Conservation (phyloP, 257 asterid species). For the Ocimum tenuiflorum region DNA sequence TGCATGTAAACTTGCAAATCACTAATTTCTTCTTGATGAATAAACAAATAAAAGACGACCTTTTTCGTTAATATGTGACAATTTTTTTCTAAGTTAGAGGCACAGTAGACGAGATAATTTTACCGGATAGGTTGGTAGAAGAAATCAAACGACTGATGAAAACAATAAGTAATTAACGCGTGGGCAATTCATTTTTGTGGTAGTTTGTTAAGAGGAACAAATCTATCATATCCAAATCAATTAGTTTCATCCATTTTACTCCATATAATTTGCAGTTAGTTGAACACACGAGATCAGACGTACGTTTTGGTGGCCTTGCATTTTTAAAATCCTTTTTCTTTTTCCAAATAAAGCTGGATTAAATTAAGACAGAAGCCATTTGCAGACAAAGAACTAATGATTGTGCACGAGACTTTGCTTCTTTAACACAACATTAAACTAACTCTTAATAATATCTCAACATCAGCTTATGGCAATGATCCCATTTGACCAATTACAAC, state of each 20-base stretch:
- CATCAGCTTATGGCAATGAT: conserved; percentile 21
- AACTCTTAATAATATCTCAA: conserved; percentile 29
- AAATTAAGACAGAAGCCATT: conserved; percentile 14
- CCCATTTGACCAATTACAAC: conserved; percentile 25
- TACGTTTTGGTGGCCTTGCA: background rate
- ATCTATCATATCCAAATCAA: conserved; percentile 10
- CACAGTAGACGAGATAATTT: too few relatives aligned
- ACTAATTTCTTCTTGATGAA: too few relatives aligned
- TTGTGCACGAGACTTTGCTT: conserved; percentile 41
- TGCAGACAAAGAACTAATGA: conserved; percentile 26
- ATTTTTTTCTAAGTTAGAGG: too few relatives aligned
- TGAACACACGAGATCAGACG: conserved; percentile 22
- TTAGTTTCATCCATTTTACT: conserved; percentile 16
- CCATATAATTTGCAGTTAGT: conserved; percentile 22
- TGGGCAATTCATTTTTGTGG: background rate
- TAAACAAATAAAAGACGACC: too few relatives aligned
- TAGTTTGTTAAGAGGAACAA: conserved; percentile 19
- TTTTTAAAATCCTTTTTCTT: background rate
- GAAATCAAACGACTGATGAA: too few relatives aligned
- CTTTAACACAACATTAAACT: conserved; percentile 50
- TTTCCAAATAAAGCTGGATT: conserved; percentile 16
- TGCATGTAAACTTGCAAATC: too few relatives aligned
- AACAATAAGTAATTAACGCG: background rate
- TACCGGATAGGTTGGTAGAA: too few relatives aligned
- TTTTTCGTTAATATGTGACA: too few relatives aligned